Base-by-base conservation (phyloP, 257 asterid species). In the Primulina huaijiensis region DNA sequence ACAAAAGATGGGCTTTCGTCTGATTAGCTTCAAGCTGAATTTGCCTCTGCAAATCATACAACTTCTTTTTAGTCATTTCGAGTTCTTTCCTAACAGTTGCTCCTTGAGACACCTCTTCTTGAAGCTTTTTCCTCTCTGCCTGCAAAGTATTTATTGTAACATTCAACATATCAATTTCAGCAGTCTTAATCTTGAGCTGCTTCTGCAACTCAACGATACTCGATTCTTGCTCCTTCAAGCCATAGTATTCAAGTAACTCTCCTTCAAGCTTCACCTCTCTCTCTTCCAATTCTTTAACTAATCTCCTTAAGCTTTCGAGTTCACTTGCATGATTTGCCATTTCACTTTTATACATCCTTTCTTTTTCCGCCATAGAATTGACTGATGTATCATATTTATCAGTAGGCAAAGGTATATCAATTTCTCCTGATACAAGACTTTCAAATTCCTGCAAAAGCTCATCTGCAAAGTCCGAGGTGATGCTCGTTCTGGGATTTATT, bases 251-350 rank as follows among this genome's bases (percentile, higher is more conserved):
- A 2, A 94, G 86, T 65, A 94, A 87, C 84, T 94, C 99, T 1
- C 94, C 96, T 80, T 94, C 96, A 19, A 94, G 97, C 81, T 87
- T 91, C 76, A 87, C 96, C 62, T 90, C 97, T 76, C 99, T 83
- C 74, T 94, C 97, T 78, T 89, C 96, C 74, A 94, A 65, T 72
- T 91, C 99, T 65, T 78, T 77, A n/a, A 91, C 99, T 57, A 91
- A 81, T 69, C 74, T 74, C 25, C 92, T 87, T 55, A 94, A 53
- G 40, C 85, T 79, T 77, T 89, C 97, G 53, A 93, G 87, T 69
- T 93, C 99, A 4, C 50, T 78, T 6, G 87, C 94, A 65, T 87
- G 87, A 50, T 76, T 77, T 10, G 87, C 96, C 94, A 89, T 85
- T 84, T 89, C 97, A 37, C 69, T 80, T 67, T 90, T 92, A 53